These are phyloP conservation scores for Alisma plantagoaquatica DNA, from an alignment of 106 monocot genomes.

Conservation along the genomic window DNA sequence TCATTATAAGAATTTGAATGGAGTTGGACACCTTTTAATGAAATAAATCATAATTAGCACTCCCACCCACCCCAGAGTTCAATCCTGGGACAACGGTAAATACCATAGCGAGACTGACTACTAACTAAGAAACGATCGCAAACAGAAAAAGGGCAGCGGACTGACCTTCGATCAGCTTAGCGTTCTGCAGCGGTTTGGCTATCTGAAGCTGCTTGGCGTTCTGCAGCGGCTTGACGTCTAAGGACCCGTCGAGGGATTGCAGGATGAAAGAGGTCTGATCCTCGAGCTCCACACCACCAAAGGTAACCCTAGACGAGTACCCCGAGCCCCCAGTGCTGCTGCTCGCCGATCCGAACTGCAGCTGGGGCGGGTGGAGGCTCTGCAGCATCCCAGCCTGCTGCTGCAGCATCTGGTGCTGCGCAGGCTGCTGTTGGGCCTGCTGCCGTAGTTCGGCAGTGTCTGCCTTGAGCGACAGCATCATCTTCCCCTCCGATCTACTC, in stretches of 20 bases:
- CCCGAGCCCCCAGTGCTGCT: constrained; percentile 17
- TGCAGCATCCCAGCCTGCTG: constrained; percentile 7
- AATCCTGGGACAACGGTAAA: too few species aligned
- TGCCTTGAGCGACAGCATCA: constrained; percentile 54
- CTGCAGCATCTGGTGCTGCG: constrained; percentile 18
- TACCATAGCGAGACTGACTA: too few species aligned
- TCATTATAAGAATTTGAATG: too few species aligned
- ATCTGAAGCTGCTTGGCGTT: too few species aligned
- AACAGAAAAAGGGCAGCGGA: neutral
- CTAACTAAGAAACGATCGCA: too few species aligned
- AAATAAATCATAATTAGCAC: neutral
- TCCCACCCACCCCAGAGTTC: too few species aligned
- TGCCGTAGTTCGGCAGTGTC: constrained; percentile 31
- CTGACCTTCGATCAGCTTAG: constrained; percentile 27
- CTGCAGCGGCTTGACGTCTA: constrained; percentile 32
- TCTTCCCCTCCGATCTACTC: neutral
- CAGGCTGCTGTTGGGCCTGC: constrained; percentile 13
- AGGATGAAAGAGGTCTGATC: constrained; percentile 15
- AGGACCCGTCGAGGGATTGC: constrained; percentile 18
- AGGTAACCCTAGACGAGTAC: constrained; percentile 6
- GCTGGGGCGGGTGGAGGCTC: constrained; percentile 16
- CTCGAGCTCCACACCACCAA: constrained; percentile 18
- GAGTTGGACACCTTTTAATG: too few species aligned
- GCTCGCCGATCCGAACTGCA: constrained; percentile 20
- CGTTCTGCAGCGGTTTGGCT: too few species aligned